Evolutionary conservation across 2,329 filamentous ascomycete genomes (phyloP).

Genomic region (Stemphylium beticola): DNA sequence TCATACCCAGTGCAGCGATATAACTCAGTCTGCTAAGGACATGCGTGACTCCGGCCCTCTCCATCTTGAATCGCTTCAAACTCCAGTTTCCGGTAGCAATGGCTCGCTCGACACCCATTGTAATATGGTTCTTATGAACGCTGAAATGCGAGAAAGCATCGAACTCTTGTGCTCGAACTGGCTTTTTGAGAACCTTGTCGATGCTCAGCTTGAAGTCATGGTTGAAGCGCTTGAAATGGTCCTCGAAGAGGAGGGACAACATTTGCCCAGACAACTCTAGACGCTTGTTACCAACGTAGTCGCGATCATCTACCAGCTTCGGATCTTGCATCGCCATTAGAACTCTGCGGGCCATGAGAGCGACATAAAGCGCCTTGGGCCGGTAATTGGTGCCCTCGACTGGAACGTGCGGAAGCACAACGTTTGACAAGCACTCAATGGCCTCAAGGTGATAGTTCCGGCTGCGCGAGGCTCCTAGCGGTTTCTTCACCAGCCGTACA

Average conservation of each 20-base stretch:
- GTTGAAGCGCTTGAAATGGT: slow-evolving; percentile 96
- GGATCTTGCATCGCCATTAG: slow-evolving; percentile 92
- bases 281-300: slow-evolving; percentile 98
- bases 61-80: slow-evolving; percentile 98
- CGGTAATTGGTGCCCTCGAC: slow-evolving; percentile 92
- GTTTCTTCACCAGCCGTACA: slow-evolving; percentile 75
- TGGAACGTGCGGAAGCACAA: slow-evolving; percentile 93
- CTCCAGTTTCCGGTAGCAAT: slow-evolving; percentile 99
- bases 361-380: slow-evolving; percentile 95
- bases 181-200: slow-evolving; percentile 94
- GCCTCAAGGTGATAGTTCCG: slow-evolving; percentile 90
- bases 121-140: slow-evolving; percentile 85
- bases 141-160: slow-evolving; percentile 86
- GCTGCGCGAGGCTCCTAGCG: slow-evolving; percentile 58
- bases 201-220: slow-evolving; percentile 89
- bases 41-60: slow-evolving; percentile 93
- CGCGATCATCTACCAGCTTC: slow-evolving; percentile 89
- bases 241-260: slow-evolving; percentile 91
- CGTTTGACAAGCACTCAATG: slow-evolving; percentile 87
- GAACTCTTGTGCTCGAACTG: slow-evolving; percentile 84
- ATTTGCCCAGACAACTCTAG: slow-evolving; percentile 94
- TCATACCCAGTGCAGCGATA: slow-evolving; percentile 97
- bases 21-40: slow-evolving; percentile 95
- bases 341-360: slow-evolving; percentile 96
- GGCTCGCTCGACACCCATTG: slow-evolving; percentile 89